Evolutionary conservation across 352 stramenopile species (phyloP).

Genomic region (Phytophthora sp.): DNA sequence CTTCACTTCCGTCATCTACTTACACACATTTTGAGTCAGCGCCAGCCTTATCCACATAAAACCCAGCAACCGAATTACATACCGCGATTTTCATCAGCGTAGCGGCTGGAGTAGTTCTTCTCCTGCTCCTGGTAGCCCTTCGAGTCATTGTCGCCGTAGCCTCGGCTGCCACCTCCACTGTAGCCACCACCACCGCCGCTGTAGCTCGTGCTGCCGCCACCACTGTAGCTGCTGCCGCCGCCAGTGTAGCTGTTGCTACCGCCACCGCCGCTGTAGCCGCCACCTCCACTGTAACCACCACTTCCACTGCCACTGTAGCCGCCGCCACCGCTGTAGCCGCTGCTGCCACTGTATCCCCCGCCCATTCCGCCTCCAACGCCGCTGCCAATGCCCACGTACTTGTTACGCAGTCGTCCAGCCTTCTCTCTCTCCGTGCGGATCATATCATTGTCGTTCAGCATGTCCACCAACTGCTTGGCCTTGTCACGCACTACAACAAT

Average conservation of each 20-base stretch:
- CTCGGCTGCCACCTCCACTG: slow-evolving; percentile 40
- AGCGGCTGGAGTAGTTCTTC: slow-evolving; percentile 77
- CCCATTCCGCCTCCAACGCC: slow-evolving; percentile 50
- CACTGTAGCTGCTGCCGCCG: slow-evolving; percentile 37
- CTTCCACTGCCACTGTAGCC: slow-evolving; percentile 34
- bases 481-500: slow-evolving; percentile 81
- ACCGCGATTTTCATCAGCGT: slow-evolving; percentile 64
- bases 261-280: slow-evolving; percentile 46
- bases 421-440: slow-evolving; percentile 91
- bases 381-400: slow-evolving; percentile 88
- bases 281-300: slow-evolving; percentile 33
- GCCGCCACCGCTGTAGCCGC: slow-evolving; percentile 39
- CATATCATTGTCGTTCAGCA: slow-evolving; percentile 90
- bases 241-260: slow-evolving; percentile 41
- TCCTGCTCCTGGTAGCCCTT: slow-evolving; percentile 63
- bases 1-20: slow-evolving; percentile 61
- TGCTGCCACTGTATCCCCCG: slow-evolving; percentile 37
- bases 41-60: background rate
- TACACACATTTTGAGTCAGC: slow-evolving; percentile 3
- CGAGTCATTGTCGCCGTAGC: slow-evolving; percentile 51
- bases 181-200: slow-evolving; percentile 42
- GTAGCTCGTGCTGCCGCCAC: slow-evolving; percentile 40
- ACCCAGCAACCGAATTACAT: background rate
- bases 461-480: slow-evolving; percentile 86
- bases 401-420: slow-evolving; percentile 82